Evolutionary conservation across 352 stramenopile species (phyloP), one percentile per base, ranked within the genome.

Genomic region (Globisporangium paroecandrum): DNA sequence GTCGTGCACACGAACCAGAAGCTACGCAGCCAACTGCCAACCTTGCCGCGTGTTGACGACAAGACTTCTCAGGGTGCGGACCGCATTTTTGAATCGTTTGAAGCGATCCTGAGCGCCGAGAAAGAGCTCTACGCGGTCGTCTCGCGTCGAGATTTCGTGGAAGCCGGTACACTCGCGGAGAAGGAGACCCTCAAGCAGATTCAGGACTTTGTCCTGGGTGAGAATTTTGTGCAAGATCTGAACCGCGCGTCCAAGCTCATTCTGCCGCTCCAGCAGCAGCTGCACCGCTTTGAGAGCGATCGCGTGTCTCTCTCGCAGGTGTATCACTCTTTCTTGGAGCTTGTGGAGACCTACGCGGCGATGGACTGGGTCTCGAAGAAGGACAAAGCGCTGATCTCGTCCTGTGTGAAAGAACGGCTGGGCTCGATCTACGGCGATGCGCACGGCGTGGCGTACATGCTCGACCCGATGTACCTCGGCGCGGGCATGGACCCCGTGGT

Each of bases 341-440:
- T 91, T 6, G 36, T 87, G 29, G 70, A 71, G 9, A 71, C 75
- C 41, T 89, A 82, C 62, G 71, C 76, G 32, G 74, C 76, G 15
- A 89, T 90, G 70, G 81, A 89, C 56, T 77, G 76, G 66, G 67
- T 90, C 38, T 89, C 73, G 62, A 89, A 89, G 75, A 91, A 91
- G 61, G 79, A 91, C 67, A 91, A 89, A 66, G 81, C 83, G 20
- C 69, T 91, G 15, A 83, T 91, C 57, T 74, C 75, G 41, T 88
- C 83, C 29, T 89, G 78, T 55, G 71, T 91, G 22, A 79, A 77
- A 22, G 83, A 91, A 49, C 78, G 83, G 1, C 79, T 91, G n/a
- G 74, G 83, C 51, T 77, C 75, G 20, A 85, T 90, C 64, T 91
- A 91, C 36, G 74, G 81, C 4, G 74, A 87, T 22, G 77, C 74